phyloP scores from a whole-genome alignment of 495 filamentous ascomycete species.

The Sporormia fimetaria region DNA sequence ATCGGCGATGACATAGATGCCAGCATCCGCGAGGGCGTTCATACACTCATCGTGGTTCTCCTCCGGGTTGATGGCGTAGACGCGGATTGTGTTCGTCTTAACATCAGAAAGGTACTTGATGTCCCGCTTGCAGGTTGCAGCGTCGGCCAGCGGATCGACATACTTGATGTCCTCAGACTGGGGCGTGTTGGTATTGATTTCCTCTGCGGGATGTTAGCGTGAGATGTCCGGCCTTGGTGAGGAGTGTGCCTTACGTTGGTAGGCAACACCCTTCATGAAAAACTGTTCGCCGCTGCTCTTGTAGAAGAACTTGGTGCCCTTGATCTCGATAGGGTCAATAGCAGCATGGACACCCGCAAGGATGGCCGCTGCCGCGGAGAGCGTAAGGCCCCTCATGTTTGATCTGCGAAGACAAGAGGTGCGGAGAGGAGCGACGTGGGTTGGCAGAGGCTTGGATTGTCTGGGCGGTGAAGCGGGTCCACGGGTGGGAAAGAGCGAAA shows the following conservation, averaged over 20 bases:
- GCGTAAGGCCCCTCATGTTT: slow-evolving; percentile 24
- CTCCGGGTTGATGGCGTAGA: slow-evolving; percentile 79
- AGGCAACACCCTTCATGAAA: slow-evolving; percentile 81
- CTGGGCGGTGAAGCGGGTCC: no score
- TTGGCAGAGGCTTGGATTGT: no score
- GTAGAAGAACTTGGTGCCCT: slow-evolving; percentile 70
- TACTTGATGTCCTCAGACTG: slow-evolving; percentile 34
- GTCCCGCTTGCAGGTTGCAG: slow-evolving; percentile 61
- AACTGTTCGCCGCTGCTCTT: slow-evolving; percentile 69
- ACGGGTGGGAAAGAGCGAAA: no score
- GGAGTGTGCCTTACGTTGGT: slow-evolving; percentile 47
- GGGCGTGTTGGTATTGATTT: slow-evolving; percentile 38
- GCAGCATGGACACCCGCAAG: slow-evolving; percentile 24
- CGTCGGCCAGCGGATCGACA: slow-evolving; percentile 62
- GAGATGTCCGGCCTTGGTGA: neutral
- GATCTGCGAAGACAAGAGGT: slow-evolving; percentile 11
- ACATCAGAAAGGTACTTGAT: slow-evolving; percentile 67
- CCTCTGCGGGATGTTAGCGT: slow-evolving; percentile 34
- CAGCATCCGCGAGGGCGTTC: slow-evolving; percentile 66
- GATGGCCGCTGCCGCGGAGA: slow-evolving; percentile 25
- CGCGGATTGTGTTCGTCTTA: slow-evolving; percentile 80
- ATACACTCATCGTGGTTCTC: slow-evolving; percentile 76
- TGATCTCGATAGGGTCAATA: slow-evolving; percentile 36
- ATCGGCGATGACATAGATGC: slow-evolving; percentile 91
- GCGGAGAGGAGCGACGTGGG: slow-evolving; percentile 2